Conservation (phyloP, 176 grass and related monocot species). For the Areca catechu region DNA sequence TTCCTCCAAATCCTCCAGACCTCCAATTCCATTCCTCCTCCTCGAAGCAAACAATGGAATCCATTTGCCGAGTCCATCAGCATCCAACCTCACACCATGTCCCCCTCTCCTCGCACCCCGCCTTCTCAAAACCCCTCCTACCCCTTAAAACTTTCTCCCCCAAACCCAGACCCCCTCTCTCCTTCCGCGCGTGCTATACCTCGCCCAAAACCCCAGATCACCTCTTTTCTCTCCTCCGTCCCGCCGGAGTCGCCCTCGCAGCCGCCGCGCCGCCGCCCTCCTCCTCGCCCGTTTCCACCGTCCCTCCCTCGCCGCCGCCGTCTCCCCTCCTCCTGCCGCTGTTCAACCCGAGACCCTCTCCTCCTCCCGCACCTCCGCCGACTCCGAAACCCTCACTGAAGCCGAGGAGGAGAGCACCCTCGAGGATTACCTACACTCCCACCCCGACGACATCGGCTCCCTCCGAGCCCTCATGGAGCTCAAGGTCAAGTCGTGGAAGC, state of each 20-base stretch:
- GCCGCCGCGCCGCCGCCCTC: constrained; percentile 3
- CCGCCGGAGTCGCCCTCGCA: not conserved
- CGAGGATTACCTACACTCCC: constrained; percentile 3
- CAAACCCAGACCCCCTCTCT: not conserved
- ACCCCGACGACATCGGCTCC: not conserved
- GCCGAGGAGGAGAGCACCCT: constrained; percentile 8
- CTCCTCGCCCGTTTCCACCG: not conserved
- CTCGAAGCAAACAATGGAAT: not conserved
- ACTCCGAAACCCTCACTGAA: constrained; percentile 1
- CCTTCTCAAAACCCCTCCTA: not conserved
- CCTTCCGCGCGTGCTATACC: not conserved
- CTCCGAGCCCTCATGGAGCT: constrained; percentile 15
- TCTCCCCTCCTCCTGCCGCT: not conserved
- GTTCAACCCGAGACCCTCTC: not conserved
- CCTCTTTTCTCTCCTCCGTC: not conserved
- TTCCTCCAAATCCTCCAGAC: too few relatives aligned
- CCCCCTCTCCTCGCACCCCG: not conserved
- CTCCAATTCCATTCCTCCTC: too few relatives aligned
- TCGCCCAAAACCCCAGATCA: too few relatives aligned
- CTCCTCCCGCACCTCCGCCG: not conserved
- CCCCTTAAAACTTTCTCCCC: not conserved
- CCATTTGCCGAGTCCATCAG: not conserved
- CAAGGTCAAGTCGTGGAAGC: constrained; percentile 3
- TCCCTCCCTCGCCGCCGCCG: not conserved
- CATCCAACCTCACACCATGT: not conserved